Conservation (phyloP, 1,284 basidiomycete species). For the Cerrena zonata region DNA sequence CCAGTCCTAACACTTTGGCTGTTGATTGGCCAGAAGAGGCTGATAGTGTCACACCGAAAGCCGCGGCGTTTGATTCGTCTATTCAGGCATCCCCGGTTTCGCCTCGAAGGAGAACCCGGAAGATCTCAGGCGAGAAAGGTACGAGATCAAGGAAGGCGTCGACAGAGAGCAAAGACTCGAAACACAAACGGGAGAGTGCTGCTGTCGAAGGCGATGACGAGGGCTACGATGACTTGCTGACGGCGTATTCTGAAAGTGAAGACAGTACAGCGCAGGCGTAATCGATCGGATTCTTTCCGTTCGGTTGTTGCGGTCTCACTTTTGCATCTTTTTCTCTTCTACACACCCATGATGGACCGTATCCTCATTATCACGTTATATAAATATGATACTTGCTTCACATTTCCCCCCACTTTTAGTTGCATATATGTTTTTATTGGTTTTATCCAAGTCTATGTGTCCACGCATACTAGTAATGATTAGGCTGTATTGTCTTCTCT, state of each 20-base stretch:
- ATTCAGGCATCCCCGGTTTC: slow-evolving; percentile 28
- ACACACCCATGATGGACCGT: too few relatives aligned
- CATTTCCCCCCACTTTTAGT: background rate
- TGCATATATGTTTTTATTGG: background rate
- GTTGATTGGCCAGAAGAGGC: slow-evolving; percentile 48
- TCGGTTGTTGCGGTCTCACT: too few relatives aligned
- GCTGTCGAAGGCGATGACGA: slow-evolving; percentile 74
- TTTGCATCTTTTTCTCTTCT: too few relatives aligned
- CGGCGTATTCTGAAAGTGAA: slow-evolving; percentile 70
- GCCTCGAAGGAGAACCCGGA: slow-evolving; percentile 38
- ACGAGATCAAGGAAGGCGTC: slow-evolving; percentile 32
- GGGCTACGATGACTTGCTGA: slow-evolving; percentile 69
- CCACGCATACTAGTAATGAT: background rate
- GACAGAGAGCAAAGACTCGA: slow-evolving; percentile 34
- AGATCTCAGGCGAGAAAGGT: slow-evolving; percentile 38
- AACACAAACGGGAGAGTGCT: slow-evolving; percentile 46
- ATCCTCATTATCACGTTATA: too few relatives aligned
- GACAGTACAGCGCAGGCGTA: slow-evolving; percentile 16
- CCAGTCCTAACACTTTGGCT: slow-evolving; percentile 40
- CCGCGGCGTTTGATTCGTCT: slow-evolving; percentile 39
- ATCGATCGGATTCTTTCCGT: too few relatives aligned
- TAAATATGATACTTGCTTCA: too few relatives aligned
- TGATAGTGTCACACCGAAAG: slow-evolving; percentile 54
- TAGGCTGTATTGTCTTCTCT: background rate
- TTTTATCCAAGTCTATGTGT: background rate